phyloP scores from a whole-genome alignment of 1,139 yeast species.

The Kodamaea alishanica region DNA sequence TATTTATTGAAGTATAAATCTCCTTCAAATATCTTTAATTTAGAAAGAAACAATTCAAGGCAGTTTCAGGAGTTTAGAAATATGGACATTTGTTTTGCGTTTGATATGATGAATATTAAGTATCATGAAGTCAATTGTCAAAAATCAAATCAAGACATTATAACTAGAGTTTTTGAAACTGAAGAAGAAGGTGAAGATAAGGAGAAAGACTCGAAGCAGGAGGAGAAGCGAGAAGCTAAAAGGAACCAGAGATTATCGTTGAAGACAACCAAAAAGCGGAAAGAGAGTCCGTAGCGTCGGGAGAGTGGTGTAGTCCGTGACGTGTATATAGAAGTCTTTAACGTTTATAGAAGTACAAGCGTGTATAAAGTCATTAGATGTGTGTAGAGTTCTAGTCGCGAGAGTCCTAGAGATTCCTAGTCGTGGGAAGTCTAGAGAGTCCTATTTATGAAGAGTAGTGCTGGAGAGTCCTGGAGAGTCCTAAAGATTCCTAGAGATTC shows the following conservation, averaged over 20 bases:
- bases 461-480: too few relatives aligned
- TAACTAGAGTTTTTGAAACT: slow-evolving; percentile 16
- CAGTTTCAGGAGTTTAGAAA: slow-evolving; percentile 23
- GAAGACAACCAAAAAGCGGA: slow-evolving; percentile 8
- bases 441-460: too few relatives aligned
- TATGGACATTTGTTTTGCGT: slow-evolving; percentile 39
- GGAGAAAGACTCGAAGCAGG: slow-evolving; percentile 20
- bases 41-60: slow-evolving; percentile 11
- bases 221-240: slow-evolving; percentile 36
- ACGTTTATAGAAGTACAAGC: slow-evolving; percentile 2
- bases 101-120: slow-evolving; percentile 38
- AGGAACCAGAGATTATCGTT: slow-evolving; percentile 28
- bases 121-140: slow-evolving; percentile 21
- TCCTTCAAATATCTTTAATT: slow-evolving; percentile 26
- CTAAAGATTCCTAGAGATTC: too few relatives aligned
- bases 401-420: too few relatives aligned
- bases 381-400: too few relatives aligned
- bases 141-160: slow-evolving; percentile 16
- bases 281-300: slow-evolving; percentile 8
- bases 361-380: not conserved
- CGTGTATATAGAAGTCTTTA: not conserved
- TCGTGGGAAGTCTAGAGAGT: too few relatives aligned
- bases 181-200: slow-evolving; percentile 17
- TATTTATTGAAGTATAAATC: slow-evolving; percentile 23
- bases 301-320: slow-evolving; percentile 13